These are phyloP conservation scores for Trypanosoma theileri DNA, from an alignment of 208 protist genomes.

Conservation along the genomic window DNA sequence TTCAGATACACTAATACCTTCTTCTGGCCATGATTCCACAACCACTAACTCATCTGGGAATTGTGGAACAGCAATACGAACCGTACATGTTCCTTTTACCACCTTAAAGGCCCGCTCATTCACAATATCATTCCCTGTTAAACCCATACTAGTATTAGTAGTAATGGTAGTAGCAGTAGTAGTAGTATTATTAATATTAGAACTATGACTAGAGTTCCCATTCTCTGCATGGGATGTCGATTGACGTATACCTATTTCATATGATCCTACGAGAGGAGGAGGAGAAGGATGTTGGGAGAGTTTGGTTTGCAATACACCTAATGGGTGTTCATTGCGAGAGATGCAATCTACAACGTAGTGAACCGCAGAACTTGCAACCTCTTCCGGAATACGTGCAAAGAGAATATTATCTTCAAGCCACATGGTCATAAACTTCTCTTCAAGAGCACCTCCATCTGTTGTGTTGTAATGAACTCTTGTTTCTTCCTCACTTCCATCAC, in stretches of 20 bases:
- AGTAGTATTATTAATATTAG: not conserved
- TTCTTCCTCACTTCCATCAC: not conserved
- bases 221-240: too few relatives aligned
- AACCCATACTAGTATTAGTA: not conserved
- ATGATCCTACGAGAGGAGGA: not conserved
- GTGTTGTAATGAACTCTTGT: not conserved
- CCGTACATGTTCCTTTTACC: constrained; percentile 3
- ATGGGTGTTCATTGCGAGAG: constrained; percentile 35
- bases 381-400: not conserved
- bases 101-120: not conserved
- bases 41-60: constrained; percentile 46
- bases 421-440: constrained; percentile 10
- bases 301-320: constrained; percentile 37
- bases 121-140: constrained; percentile 2
- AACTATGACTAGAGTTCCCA: too few relatives aligned
- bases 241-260: too few relatives aligned
- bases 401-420: constrained; percentile 14
- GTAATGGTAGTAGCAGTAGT: not conserved
- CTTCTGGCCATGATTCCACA: constrained; percentile 44
- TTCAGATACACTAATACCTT: constrained; percentile 13
- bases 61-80: constrained; percentile 24
- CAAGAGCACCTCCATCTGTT: not conserved
- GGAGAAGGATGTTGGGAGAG: not conserved
- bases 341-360: constrained; percentile 45
- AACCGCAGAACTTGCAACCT: constrained; percentile 27